Conservation (phyloP, 2,329 filamentous ascomycete genomes). For the Talaromyces sp. region DNA sequence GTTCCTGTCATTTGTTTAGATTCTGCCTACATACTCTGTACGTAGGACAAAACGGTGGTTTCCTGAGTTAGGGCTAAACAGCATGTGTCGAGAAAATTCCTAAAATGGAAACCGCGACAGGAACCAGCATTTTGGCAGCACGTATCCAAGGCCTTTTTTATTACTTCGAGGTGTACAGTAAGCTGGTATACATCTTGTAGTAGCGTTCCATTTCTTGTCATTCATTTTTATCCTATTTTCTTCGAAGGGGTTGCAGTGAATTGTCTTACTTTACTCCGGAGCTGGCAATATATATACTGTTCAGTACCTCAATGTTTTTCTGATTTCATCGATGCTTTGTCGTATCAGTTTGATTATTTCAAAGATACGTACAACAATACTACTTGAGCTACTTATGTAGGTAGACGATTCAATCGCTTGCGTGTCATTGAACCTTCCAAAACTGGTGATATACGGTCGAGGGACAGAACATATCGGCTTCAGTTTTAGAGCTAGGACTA, state of each 20-base stretch:
- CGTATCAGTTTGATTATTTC: background rate
- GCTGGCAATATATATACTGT: background rate
- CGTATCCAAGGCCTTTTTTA: background rate
- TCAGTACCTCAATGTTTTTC: too few species aligned
- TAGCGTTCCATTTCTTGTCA: background rate
- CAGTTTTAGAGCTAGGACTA: background rate
- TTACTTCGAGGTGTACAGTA: background rate
- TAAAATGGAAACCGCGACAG: background rate
- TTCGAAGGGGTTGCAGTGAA: background rate
- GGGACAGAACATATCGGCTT: background rate
- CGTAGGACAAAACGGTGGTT: background rate
- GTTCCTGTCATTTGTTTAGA: too few species aligned
- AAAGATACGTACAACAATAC: background rate
- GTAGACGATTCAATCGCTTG: background rate
- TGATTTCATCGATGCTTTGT: background rate
- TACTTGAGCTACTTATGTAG: background rate
- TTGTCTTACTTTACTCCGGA: background rate
- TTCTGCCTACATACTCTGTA: background rate
- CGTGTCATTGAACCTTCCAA: background rate
- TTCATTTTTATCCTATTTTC: background rate
- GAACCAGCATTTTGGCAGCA: background rate
- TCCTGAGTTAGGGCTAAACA: slow-evolving; percentile 2
- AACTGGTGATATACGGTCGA: background rate
- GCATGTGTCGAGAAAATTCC: background rate
- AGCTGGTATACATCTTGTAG: background rate